Conservation (phyloP, 345 rosid species). For the Eucalyptus pauciflora region DNA sequence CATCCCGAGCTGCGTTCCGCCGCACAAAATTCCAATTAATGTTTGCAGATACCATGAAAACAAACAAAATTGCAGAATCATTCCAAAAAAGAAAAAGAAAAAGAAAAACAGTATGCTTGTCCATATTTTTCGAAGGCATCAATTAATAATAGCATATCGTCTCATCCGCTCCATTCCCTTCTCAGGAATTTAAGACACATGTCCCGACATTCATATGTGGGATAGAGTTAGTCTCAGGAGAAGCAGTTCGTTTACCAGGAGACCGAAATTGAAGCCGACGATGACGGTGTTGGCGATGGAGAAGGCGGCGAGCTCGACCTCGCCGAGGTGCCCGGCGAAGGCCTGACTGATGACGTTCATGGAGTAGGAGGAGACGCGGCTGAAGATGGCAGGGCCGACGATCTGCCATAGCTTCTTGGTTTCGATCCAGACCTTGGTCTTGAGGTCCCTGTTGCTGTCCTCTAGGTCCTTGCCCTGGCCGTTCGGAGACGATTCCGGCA, state of each 20-base stretch:
- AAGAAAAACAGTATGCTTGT: background rate
- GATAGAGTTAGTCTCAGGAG: background rate
- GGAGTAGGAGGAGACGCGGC: conserved; percentile 19
- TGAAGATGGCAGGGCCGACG: conserved; percentile 30
- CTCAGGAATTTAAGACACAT: background rate
- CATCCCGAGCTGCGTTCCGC: background rate
- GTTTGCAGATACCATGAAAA: background rate
- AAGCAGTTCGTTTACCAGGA: background rate
- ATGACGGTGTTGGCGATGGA: conserved; percentile 32
- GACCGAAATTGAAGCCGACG: conserved; percentile 27
- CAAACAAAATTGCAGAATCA: background rate
- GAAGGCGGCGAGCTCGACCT: conserved; percentile 27
- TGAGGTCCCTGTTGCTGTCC: background rate
- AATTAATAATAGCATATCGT: background rate
- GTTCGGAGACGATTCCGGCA: background rate
- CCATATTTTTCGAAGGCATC: background rate
- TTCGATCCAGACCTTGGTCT: conserved; percentile 27
- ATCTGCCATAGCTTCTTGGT: conserved; percentile 29
- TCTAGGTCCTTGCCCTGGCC: background rate
- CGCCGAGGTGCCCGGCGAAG: conserved; percentile 33
- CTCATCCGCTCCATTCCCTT: background rate
- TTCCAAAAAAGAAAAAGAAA: too few species aligned
- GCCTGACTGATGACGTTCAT: conserved; percentile 32
- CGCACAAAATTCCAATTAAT: background rate
- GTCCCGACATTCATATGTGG: background rate